These are phyloP conservation scores for Senecio squalidus DNA, from an alignment of 140 eudicot species.

Conservation along the genomic window DNA sequence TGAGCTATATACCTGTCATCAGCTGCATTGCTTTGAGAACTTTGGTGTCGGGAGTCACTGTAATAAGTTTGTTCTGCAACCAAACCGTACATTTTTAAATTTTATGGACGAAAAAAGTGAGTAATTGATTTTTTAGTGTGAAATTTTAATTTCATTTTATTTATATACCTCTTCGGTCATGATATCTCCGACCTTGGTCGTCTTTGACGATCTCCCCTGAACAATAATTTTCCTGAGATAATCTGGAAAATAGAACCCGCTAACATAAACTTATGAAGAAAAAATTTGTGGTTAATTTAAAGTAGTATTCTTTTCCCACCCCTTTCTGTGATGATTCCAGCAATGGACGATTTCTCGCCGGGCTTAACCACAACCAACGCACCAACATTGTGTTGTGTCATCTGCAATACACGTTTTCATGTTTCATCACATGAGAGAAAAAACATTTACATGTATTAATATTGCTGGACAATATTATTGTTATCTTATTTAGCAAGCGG, in stretches of 20 bases:
- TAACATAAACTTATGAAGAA: background rate
- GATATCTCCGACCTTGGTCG: constrained; percentile 98
- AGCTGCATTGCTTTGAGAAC: constrained; percentile 98
- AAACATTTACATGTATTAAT: background rate
- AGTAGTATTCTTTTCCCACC: constrained; percentile 28
- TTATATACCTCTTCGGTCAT: constrained; percentile 96
- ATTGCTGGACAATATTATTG: too few species aligned
- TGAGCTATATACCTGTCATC: constrained; percentile 83
- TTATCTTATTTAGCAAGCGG: too few species aligned
- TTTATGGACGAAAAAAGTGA: background rate
- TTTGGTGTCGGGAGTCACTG: constrained; percentile 88
- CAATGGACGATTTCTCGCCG: constrained; percentile 79
- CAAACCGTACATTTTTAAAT: constrained; percentile 3
- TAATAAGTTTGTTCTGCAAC: constrained; percentile 94
- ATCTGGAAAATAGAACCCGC: constrained; percentile 42
- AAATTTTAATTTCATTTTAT: constrained; percentile 6
- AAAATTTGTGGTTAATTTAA: too few species aligned
- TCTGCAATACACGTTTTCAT: constrained; percentile 40
- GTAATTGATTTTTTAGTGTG: background rate
- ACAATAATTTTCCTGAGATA: constrained; percentile 97
- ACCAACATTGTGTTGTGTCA: constrained; percentile 99
- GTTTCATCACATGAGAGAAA: background rate
- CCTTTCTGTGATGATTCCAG: constrained; percentile 98
- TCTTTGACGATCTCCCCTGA: constrained; percentile 97
- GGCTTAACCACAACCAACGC: constrained; percentile 98